phyloP scores from a whole-genome alignment of 495 filamentous ascomycete species.

The Podospora pseudoanserina region DNA sequence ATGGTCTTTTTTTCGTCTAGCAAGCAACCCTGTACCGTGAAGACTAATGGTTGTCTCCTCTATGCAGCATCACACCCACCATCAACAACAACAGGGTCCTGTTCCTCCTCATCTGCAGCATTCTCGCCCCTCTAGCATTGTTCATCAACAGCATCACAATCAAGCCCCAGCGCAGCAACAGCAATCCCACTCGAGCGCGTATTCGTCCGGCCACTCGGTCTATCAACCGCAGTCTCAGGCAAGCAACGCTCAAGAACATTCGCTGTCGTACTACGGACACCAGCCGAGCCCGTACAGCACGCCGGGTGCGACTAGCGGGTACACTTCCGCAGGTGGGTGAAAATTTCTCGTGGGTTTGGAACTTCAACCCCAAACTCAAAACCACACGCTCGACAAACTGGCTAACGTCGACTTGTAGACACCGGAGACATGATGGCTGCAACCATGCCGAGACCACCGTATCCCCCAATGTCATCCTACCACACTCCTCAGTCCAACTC shows the following conservation, averaged over 20 bases:
- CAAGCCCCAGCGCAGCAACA: slow-evolving; percentile 43
- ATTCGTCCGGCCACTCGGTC: slow-evolving; percentile 53
- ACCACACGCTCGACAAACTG: neutral
- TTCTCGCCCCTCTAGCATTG: slow-evolving; percentile 60
- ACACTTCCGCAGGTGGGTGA: slow-evolving; percentile 74
- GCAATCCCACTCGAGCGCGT: slow-evolving; percentile 52
- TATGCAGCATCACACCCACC: slow-evolving; percentile 61
- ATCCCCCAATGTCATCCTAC: slow-evolving; percentile 77
- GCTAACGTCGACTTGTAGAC: slow-evolving; percentile 51
- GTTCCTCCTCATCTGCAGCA: slow-evolving; percentile 57
- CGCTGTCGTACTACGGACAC: slow-evolving; percentile 65
- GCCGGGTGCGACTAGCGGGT: slow-evolving; percentile 63
- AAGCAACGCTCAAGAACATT: slow-evolving; percentile 54
- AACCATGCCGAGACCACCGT: slow-evolving; percentile 76
- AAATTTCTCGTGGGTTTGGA: slow-evolving; percentile 18
- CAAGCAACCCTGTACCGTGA: slow-evolving; percentile 31
- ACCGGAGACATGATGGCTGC: slow-evolving; percentile 91
- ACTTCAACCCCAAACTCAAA: neutral
- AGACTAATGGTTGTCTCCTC: slow-evolving; percentile 51
- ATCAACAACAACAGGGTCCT: slow-evolving; percentile 55
- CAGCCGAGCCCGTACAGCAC: slow-evolving; percentile 67
- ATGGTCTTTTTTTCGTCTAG: slow-evolving; percentile 33
- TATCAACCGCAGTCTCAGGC: slow-evolving; percentile 51
- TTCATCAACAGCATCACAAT: slow-evolving; percentile 62
- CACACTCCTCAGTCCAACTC: slow-evolving; percentile 95